Conservation (phyloP, 495 filamentous ascomycete species). For the Glonium stellatum region DNA sequence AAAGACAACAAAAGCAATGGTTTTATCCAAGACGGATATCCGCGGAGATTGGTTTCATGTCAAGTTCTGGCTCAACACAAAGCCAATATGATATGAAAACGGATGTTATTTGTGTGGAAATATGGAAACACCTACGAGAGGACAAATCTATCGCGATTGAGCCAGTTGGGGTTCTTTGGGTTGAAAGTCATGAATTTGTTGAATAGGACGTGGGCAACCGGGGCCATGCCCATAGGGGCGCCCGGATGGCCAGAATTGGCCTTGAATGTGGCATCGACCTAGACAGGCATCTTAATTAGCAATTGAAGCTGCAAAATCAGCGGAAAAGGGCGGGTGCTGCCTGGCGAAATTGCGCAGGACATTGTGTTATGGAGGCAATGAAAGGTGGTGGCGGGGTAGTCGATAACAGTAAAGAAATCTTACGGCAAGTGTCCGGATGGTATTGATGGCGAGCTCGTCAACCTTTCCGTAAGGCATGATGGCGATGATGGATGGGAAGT, state of each 20-base stretch:
- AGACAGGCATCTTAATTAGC: conserved; percentile 30
- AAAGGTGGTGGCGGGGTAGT: conserved; percentile 37
- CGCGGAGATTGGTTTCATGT: conserved; percentile 20
- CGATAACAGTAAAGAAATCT: conserved; percentile 35
- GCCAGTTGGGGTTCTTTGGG: conserved; percentile 95
- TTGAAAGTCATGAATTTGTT: conserved; percentile 99
- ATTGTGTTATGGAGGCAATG: not conserved
- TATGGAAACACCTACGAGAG: conserved; percentile 75
- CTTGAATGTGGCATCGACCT: conserved; percentile 96
- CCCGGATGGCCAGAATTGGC: conserved; percentile 98
- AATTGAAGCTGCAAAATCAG: conserved; percentile 28
- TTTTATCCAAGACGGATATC: conserved; percentile 6
- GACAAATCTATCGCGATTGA: conserved; percentile 96
- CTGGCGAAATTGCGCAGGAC: conserved; percentile 5
- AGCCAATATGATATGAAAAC: not conserved
- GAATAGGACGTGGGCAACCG: conserved; percentile 93
- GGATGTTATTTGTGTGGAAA: not conserved
- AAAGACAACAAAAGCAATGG: conserved; percentile 13
- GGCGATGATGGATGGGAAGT: conserved; percentile 30
- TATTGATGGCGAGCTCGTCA: conserved; percentile 91
- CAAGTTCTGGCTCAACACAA: not conserved
- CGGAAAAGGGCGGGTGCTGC: conserved; percentile 1
- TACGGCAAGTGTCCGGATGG: conserved; percentile 93
- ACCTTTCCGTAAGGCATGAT: conserved; percentile 85
- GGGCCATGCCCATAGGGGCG: conserved; percentile 99